phyloP scores from a whole-genome alignment of 805 yeast genomes.

The Metschnikowia lachancei region DNA sequence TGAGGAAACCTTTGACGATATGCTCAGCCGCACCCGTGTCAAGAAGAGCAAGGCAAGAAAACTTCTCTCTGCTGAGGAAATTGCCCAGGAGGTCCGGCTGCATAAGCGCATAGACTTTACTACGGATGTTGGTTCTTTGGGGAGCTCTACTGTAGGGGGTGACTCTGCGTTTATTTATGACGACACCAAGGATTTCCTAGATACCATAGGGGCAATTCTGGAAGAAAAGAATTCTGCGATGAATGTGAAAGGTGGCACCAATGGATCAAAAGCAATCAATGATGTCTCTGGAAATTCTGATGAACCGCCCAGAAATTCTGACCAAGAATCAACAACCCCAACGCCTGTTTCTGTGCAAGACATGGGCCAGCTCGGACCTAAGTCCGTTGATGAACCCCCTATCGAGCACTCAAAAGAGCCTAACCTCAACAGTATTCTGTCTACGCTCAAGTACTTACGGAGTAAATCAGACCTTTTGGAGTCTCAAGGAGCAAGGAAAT shows the following conservation, averaged over 20 bases:
- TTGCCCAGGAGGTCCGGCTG: constrained; percentile 39
- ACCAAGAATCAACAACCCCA: too few species aligned
- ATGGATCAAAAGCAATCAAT: too few species aligned
- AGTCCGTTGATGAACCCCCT: background rate
- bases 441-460: constrained; percentile 19
- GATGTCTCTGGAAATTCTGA: too few species aligned
- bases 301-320: too few species aligned
- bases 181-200: constrained; percentile 43
- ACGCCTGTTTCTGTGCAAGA: too few species aligned
- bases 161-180: constrained; percentile 23
- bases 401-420: background rate
- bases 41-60: constrained; percentile 30
- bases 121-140: constrained; percentile 13
- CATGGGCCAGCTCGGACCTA: too few species aligned
- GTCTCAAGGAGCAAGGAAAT: constrained; percentile 4
- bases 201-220: constrained; percentile 14
- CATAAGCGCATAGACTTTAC: constrained; percentile 19
- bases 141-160: constrained; percentile 17
- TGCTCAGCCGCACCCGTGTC: constrained; percentile 29
- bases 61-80: constrained; percentile 29
- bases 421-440: constrained; percentile 12
- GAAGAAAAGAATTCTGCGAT: background rate
- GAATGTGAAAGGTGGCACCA: too few species aligned
- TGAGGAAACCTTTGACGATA: constrained; percentile 34
- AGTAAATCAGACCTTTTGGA: background rate